phyloP scores from a whole-genome alignment of 2,329 filamentous ascomycete species.

The Drechmeria coniospora region DNA sequence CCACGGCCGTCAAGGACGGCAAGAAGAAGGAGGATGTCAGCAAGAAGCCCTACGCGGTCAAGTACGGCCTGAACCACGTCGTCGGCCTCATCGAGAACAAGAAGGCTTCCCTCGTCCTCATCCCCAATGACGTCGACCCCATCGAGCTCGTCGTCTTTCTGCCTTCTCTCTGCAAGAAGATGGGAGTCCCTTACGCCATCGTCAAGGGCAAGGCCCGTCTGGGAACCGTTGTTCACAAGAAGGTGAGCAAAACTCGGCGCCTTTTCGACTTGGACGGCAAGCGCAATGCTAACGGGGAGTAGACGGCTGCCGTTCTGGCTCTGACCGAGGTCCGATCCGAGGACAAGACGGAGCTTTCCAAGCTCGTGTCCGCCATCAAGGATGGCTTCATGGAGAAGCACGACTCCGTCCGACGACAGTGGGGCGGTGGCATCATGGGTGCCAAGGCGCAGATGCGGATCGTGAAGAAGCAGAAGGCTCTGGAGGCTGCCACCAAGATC shows the following conservation, averaged over 20 bases:
- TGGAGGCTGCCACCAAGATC: slow-evolving; percentile 95
- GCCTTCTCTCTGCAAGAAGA: slow-evolving; percentile 98
- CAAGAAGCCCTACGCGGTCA: slow-evolving; percentile 99
- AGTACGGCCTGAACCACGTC: slow-evolving; percentile 99
- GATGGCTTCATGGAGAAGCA: slow-evolving; percentile 95
- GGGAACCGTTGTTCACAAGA: slow-evolving; percentile 99
- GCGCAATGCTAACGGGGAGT: background rate
- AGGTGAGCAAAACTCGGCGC: slow-evolving; percentile 41
- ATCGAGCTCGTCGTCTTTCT: slow-evolving; percentile 99
- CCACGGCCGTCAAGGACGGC: slow-evolving; percentile 91
- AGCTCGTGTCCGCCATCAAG: slow-evolving; percentile 93
- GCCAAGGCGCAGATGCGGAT: slow-evolving; percentile 71
- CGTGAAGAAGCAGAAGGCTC: slow-evolving; percentile 83
- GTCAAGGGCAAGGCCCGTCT: slow-evolving; percentile 99
- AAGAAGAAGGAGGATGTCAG: slow-evolving; percentile 99
- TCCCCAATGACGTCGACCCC: slow-evolving; percentile 98
- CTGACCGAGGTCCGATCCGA: slow-evolving; percentile 93
- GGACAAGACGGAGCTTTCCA: slow-evolving; percentile 96
- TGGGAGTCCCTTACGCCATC: slow-evolving; percentile 98
- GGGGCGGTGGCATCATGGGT: slow-evolving; percentile 99
- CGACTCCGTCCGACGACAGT: slow-evolving; percentile 80
- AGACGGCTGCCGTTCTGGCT: slow-evolving; percentile 92
- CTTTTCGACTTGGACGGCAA: background rate
- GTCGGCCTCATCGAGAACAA: slow-evolving; percentile 97
- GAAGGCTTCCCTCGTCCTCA: slow-evolving; percentile 96